Percentiles rank a stretch among this genome's conserved stretches.
Evolutionary conservation across 768 basidiomycete species (phyloP).

Genomic region (Hericium erinaceus): DNA sequence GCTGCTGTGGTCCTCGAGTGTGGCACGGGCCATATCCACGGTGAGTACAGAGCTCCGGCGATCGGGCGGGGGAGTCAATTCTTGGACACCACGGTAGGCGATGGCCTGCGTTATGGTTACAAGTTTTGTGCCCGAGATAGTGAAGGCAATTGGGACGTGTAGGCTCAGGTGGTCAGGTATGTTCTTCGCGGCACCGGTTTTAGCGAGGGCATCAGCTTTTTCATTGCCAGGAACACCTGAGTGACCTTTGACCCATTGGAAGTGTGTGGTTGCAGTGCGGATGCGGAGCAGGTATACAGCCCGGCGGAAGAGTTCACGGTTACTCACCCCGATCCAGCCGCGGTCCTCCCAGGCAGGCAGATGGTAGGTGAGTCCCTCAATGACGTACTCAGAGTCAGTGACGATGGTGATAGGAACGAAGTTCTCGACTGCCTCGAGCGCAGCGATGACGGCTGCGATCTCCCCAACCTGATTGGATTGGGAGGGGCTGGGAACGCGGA

Average conservation of each 20-base stretch:
- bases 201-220: not conserved
- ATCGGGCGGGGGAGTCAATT: not conserved
- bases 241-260: constrained; percentile 15
- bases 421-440: not conserved
- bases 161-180: not conserved
- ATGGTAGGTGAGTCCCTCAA: constrained; percentile 17
- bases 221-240: constrained; percentile 1
- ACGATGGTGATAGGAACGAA: constrained; percentile 8
- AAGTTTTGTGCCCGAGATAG: not conserved
- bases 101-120: not conserved
- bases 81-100: not conserved
- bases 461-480: constrained; percentile 7
- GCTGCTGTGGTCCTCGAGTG: not conserved
- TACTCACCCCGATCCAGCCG: not conserved
- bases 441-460: constrained; percentile 8
- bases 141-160: not conserved
- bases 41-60: not conserved
- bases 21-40: not conserved
- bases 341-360: constrained; percentile 2
- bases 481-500: not conserved
- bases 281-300: not conserved
- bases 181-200: not conserved
- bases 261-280: not conserved
- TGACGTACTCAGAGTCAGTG: constrained; percentile 18
- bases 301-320: not conserved